A percentile compares a stretch with the other conserved stretches of the same genome.
Evolutionary conservation across 1,284 basidiomycete species (phyloP).

Genomic region (Ustilago crameri): DNA sequence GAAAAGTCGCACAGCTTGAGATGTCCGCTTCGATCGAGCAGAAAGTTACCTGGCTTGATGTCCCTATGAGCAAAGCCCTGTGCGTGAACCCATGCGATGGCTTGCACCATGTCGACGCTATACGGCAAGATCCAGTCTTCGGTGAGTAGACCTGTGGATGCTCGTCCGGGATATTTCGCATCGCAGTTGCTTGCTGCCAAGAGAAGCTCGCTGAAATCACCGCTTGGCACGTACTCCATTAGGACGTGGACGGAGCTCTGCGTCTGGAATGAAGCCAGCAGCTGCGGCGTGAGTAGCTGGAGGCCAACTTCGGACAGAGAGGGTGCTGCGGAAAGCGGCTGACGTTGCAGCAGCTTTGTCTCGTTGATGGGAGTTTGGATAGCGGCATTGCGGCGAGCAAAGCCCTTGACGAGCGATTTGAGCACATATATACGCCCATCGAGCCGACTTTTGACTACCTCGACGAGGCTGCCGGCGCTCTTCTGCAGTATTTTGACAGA

Average conservation of each 20-base stretch:
- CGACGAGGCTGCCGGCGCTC: slow-evolving; percentile 58
- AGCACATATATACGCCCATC: slow-evolving; percentile 65
- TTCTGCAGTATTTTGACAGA: slow-evolving; percentile 57
- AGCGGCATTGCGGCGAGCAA: slow-evolving; percentile 57
- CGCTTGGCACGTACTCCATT: slow-evolving; percentile 66
- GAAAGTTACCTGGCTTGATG: slow-evolving; percentile 66
- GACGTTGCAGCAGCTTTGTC: slow-evolving; percentile 51
- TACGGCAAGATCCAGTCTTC: slow-evolving; percentile 60
- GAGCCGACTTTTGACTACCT: slow-evolving; percentile 62
- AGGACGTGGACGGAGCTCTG: slow-evolving; percentile 62
- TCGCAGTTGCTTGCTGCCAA: slow-evolving; percentile 54
- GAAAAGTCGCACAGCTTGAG: slow-evolving; percentile 67
- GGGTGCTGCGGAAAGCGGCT: background rate
- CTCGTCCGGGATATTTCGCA: slow-evolving; percentile 51
- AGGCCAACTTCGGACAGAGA: slow-evolving; percentile 1
- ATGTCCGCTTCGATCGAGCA: slow-evolving; percentile 61
- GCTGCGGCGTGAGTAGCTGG: slow-evolving; percentile 48
- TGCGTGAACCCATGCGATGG: slow-evolving; percentile 63
- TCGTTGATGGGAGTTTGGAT: slow-evolving; percentile 61
- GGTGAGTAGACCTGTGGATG: slow-evolving; percentile 52
- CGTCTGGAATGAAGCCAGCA: slow-evolving; percentile 63
- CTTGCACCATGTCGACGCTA: slow-evolving; percentile 64
- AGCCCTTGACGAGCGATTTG: slow-evolving; percentile 64
- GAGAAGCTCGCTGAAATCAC: slow-evolving; percentile 65
- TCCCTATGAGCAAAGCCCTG: slow-evolving; percentile 65